Evolutionary conservation across 768 basidiomycete genomes (phyloP), one percentile per base, ranked within the genome.

Genomic region (Antrodiella citrinella): DNA sequence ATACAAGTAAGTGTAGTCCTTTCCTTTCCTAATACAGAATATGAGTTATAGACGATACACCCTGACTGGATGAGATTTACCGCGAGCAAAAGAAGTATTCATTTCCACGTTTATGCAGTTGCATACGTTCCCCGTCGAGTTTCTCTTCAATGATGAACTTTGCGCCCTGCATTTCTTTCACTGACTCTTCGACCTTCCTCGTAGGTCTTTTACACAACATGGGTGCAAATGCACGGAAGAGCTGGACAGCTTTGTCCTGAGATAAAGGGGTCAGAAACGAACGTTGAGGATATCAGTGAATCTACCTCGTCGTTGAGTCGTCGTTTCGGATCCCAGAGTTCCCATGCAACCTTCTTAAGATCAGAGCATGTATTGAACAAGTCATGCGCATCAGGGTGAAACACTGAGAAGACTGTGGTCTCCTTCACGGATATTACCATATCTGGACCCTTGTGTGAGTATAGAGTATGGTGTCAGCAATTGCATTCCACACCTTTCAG

Each of bases 331-430:
- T 96, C 83, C 73, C 84, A 86, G 1, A 99, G 71, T 47, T 86
- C 84, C 84, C 86, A 97, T 25, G 82, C 84, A 2, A 99, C 90
- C 51, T 89, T 88, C 71, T 94, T 94, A 43, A 98, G 72, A 65
- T 98, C 94, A 0, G 94, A 97, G 63, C 92, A 97, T 0, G 92
- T 93, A 62, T 97, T 97, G 71, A 90, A 99, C 5, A 96, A 68
- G 62, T 91, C 89, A 54, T 90, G 84, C 0, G 95, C 94, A 58
- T 98, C 93, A 0, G 91, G 88, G 66, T 99, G 96, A 59, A 97
- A 91, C 4, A 91, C 84, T 0, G 82, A 70, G 55, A 99, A 84
- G 0, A 98, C 86, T 0, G 93, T 93, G 10, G 86, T 93, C 65
- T 98, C 96, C 67, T 95, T 90, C 45, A 96, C 86, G 0, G 86